phyloP scores from a whole-genome alignment of 306 rosid species.

The Pterocarpus santalinus region DNA sequence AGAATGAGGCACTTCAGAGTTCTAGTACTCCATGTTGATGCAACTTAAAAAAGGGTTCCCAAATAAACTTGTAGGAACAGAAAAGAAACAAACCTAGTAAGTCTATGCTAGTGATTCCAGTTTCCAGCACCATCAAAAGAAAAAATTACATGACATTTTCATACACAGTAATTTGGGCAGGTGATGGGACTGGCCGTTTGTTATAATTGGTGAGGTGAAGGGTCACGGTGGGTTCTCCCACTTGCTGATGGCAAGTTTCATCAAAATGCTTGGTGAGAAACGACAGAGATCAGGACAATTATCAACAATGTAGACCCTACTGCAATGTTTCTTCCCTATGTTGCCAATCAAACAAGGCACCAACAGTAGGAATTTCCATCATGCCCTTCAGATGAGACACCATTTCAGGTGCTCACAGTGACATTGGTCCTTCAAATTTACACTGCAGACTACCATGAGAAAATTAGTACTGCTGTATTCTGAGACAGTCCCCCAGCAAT shows the following conservation, averaged over 20 bases:
- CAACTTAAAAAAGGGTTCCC: too few species aligned
- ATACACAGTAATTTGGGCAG: neutral
- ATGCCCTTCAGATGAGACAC: slow-evolving; percentile 3
- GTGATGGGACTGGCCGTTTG: slow-evolving; percentile 45
- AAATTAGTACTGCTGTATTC: slow-evolving; percentile 6
- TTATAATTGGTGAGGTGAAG: slow-evolving; percentile 35
- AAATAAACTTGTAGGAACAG: too few species aligned
- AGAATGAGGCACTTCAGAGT: too few species aligned
- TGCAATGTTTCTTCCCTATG: neutral
- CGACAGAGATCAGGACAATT: slow-evolving; percentile 10
- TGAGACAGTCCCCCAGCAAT: neutral
- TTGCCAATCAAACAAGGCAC: slow-evolving; percentile 28
- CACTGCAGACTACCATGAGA: neutral
- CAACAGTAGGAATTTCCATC: slow-evolving; percentile 15
- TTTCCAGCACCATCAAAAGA: too few species aligned
- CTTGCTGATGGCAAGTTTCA: slow-evolving; percentile 19
- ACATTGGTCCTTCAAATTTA: neutral
- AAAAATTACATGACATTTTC: neutral
- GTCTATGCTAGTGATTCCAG: too few species aligned
- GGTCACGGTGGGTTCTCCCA: slow-evolving; percentile 32
- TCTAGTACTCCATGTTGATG: too few species aligned
- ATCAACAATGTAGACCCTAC: slow-evolving; percentile 26
- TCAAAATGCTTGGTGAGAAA: slow-evolving; percentile 18
- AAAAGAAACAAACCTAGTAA: too few species aligned
- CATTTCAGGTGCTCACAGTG: slow-evolving; percentile 12